Conservation (phyloP, 2,329 filamentous ascomycete genomes). For the Zarea fungicola region DNA sequence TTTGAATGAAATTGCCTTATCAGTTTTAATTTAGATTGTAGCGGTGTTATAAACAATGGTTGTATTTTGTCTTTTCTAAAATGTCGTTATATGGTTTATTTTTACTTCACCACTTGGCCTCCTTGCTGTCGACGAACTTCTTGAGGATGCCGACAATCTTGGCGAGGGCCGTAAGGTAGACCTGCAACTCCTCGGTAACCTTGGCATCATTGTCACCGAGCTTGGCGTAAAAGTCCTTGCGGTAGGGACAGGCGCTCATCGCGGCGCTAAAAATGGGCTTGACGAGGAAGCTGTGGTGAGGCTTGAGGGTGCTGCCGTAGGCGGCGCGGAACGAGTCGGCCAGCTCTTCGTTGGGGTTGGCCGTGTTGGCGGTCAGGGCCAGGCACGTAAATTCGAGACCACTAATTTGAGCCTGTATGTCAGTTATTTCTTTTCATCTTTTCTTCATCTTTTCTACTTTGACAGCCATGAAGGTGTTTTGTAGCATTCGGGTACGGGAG, state of each 20-base stretch:
- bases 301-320: constrained; percentile 84
- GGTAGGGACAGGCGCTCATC: constrained; percentile 89
- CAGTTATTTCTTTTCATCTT: neutral
- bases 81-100: neutral
- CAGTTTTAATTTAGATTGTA: too few species aligned
- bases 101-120: constrained; percentile 50
- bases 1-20: too few species aligned
- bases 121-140: constrained; percentile 49
- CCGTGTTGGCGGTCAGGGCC: constrained; percentile 72
- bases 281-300: constrained; percentile 81
- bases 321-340: constrained; percentile 79
- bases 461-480: neutral
- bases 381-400: constrained; percentile 91
- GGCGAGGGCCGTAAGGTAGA: constrained; percentile 74
- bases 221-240: constrained; percentile 89
- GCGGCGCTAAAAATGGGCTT: constrained; percentile 91
- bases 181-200: constrained; percentile 58
- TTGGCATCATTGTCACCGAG: constrained; percentile 62
- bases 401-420: constrained; percentile 39
- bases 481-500: constrained; percentile 18
- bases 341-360: constrained; percentile 67
- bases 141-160: constrained; percentile 72
- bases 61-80: neutral
- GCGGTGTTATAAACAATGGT: too few species aligned
- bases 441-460: constrained; percentile 10